These are phyloP conservation scores for Hortaea werneckii DNA, from an alignment of 2,329 filamentous ascomycete genomes.

Conservation along the genomic window DNA sequence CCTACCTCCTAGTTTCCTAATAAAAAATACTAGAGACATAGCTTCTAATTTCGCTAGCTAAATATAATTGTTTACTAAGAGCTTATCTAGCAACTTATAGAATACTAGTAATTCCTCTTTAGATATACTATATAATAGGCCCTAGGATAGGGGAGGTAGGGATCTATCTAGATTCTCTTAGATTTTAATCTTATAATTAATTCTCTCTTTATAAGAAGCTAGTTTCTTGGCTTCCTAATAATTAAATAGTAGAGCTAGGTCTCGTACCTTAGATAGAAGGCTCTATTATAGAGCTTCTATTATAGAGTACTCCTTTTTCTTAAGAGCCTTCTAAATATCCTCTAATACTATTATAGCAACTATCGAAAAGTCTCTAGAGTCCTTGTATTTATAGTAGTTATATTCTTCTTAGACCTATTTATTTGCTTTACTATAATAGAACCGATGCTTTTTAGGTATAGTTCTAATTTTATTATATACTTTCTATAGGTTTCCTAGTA, in stretches of 20 bases:
- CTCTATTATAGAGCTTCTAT: not conserved
- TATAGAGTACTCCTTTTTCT: constrained; percentile 1
- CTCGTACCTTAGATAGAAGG: not conserved
- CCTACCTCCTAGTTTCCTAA: constrained; percentile 1
- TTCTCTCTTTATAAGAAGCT: not conserved
- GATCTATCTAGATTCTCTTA: constrained; percentile 1
- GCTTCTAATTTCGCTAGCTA: not conserved
- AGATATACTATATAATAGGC: constrained; percentile 2
- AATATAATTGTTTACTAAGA: constrained; percentile 1
- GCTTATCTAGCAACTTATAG: not conserved
- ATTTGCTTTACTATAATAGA: no score
- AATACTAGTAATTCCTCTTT: constrained; percentile 1
- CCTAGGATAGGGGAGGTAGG: not conserved
- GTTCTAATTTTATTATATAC: no score
- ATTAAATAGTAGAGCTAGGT: not conserved
- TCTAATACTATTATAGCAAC: not conserved
- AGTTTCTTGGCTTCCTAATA: not conserved
- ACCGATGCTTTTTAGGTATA: no score
- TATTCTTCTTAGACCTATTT: no score
- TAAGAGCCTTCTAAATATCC: constrained; percentile 2
- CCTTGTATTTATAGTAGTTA: not conserved
- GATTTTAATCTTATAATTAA: constrained; percentile 1
- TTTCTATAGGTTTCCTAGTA: not conserved
- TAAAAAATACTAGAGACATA: not conserved
- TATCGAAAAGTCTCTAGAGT: not conserved